Base-by-base conservation (phyloP, 768 basidiomycete species). In the Boletus vermiculosoides region DNA sequence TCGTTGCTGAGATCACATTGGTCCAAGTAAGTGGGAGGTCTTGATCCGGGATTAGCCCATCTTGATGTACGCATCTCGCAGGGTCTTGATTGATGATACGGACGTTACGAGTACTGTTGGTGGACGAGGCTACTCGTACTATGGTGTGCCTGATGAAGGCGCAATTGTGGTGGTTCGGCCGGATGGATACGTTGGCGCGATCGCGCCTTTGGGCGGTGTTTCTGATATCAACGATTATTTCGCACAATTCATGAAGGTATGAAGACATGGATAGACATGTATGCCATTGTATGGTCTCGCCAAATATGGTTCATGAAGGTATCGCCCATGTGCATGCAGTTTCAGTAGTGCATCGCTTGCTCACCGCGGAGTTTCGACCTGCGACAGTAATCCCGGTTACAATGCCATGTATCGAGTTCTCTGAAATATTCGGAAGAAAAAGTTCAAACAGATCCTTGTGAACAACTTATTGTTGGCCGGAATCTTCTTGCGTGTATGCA, bases 61-160 rank as follows among this genome's bases (percentile, higher is more conserved):
- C 2, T n/a, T 66, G 45, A 66, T 30, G 23, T 33, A 11, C 40
- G 20, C 11, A 22, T 10, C 16, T n/a, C 23, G 4, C 54, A 89
- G 87, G 68, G 80, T 85, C 7, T 73, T 84, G 31, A 73, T 86
- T 13, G 88, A 90, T 56, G 85, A 85, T 54, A 67, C 60, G 2
- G 80, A 83, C 57, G 57, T 78, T 33, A 71, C 67, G 16, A 79
- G 77, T 4, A 64, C 52, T 5, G 64, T 73, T 22, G 84, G 83
- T 25, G 85, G 84, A 4, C 74, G 76, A 36, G 85, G 82, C 5
- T 88, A 88, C 65, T 60, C 68, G 0, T 76, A 77, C 25, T 87
- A 83, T 59, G 86, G 86, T 0, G 64, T 76, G 10, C 53, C 54
- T 1, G 53, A 64, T 9, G 57, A 67, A 44, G 71, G 71, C n/a